phyloP scores from a whole-genome alignment of 2,329 filamentous ascomycete genomes.

The Hymenotorrendiella dingleyae region DNA sequence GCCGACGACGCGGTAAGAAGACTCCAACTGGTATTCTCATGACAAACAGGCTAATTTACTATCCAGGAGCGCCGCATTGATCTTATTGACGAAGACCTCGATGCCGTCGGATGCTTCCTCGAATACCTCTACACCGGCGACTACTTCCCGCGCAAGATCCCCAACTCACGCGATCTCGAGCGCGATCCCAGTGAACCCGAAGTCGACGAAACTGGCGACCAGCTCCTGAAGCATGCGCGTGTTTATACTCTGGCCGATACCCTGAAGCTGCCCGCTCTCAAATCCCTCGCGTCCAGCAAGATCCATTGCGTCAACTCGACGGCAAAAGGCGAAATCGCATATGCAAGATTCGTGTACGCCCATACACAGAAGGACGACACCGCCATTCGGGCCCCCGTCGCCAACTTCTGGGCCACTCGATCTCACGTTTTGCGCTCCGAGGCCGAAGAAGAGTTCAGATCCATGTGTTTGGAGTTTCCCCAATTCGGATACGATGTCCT shows the following conservation, averaged over 20 bases:
- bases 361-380: slow-evolving; percentile 64
- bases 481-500: slow-evolving; percentile 92
- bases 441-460: slow-evolving; percentile 78
- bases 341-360: slow-evolving; percentile 84
- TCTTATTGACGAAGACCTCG: slow-evolving; percentile 61
- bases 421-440: slow-evolving; percentile 78
- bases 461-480: slow-evolving; percentile 80
- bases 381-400: slow-evolving; percentile 73
- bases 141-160: slow-evolving; percentile 70
- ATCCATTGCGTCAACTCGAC: slow-evolving; percentile 88
- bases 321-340: slow-evolving; percentile 83
- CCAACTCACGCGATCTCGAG: slow-evolving; percentile 63
- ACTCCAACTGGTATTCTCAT: background rate
- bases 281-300: slow-evolving; percentile 75
- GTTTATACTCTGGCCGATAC: slow-evolving; percentile 85
- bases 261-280: slow-evolving; percentile 62
- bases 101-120: slow-evolving; percentile 72
- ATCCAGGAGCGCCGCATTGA: slow-evolving; percentile 58
- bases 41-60: background rate
- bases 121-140: slow-evolving; percentile 81
- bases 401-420: slow-evolving; percentile 83
- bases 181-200: slow-evolving; percentile 56
- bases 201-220: slow-evolving; percentile 71
- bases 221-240: slow-evolving; percentile 82
- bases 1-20: slow-evolving; percentile 52